Conservation (phyloP, 768 basidiomycete genomes). For the Psilocybe sp. region DNA sequence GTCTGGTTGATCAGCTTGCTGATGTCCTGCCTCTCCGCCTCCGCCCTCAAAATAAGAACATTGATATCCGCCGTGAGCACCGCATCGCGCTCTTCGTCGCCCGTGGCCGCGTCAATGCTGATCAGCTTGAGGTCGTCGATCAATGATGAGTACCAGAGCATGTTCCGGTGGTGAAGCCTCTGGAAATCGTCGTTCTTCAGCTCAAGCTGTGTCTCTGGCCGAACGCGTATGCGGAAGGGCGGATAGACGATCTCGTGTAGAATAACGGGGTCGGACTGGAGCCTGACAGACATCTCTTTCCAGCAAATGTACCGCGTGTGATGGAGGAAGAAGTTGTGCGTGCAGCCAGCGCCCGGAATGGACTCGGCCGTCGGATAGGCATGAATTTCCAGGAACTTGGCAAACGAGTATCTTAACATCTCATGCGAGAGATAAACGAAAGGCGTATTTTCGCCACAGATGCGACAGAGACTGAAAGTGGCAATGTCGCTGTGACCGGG, state of each 20-base stretch:
- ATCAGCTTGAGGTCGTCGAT: constrained; percentile 76
- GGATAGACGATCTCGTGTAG: constrained; percentile 90
- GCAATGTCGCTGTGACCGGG: constrained; percentile 55
- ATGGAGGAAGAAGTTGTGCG: constrained; percentile 91
- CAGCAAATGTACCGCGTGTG: constrained; percentile 90
- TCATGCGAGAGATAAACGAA: constrained; percentile 89
- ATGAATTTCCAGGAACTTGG: constrained; percentile 92
- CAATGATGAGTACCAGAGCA: constrained; percentile 70
- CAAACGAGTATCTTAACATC: constrained; percentile 92
- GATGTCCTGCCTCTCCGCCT: constrained; percentile 74
- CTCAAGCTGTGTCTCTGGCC: constrained; percentile 82
- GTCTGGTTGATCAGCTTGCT: constrained; percentile 69
- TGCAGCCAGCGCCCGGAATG: constrained; percentile 85
- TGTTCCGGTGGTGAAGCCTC: constrained; percentile 67
- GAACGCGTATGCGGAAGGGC: constrained; percentile 80
- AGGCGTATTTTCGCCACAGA: constrained; percentile 76
- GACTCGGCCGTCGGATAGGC: constrained; percentile 90
- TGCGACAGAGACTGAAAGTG: constrained; percentile 87
- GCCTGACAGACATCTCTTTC: constrained; percentile 82
- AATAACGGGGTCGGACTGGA: constrained; percentile 80
- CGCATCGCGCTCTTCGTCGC: constrained; percentile 70
- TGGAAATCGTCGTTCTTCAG: constrained; percentile 93
- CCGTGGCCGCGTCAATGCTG: constrained; percentile 75
- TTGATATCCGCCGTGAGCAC: constrained; percentile 62
- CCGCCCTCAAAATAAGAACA: constrained; percentile 66